Percentiles rank a stretch among this genome's conserved stretches.
phyloP scores from a whole-genome alignment of 441 rosid genomes.

The Omphalea diandra region DNA sequence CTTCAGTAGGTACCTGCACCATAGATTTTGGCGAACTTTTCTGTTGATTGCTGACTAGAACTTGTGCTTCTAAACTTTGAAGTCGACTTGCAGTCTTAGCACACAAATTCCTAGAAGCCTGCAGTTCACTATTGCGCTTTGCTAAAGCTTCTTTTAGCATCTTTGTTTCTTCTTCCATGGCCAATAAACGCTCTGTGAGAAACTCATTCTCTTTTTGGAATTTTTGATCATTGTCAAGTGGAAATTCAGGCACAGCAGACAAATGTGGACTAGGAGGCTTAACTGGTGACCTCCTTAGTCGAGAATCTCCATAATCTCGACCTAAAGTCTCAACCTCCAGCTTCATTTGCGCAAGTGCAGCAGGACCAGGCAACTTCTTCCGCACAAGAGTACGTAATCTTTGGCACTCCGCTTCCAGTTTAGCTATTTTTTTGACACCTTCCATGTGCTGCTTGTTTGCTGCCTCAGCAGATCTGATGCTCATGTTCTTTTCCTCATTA shows the following conservation, averaged over 20 bases:
- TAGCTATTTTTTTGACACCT: constrained; percentile 82
- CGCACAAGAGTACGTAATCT: constrained; percentile 85
- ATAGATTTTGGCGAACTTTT: constrained; percentile 50
- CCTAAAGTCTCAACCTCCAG: constrained; percentile 90
- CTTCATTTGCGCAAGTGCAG: constrained; percentile 98
- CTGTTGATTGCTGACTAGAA: constrained; percentile 40
- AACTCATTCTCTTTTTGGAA: constrained; percentile 75
- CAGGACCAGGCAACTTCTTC: constrained; percentile 98
- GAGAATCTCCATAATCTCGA: constrained; percentile 70
- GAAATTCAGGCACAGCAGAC: constrained; percentile 58
- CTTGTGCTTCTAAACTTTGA: constrained; percentile 69
- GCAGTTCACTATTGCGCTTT: constrained; percentile 84
- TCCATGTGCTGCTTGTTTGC: constrained; percentile 89
- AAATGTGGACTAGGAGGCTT: constrained; percentile 67
- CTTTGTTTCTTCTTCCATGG: constrained; percentile 98
- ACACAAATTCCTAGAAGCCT: constrained; percentile 83
- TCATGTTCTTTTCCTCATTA: constrained; percentile 96
- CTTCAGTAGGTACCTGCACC: constrained; percentile 52
- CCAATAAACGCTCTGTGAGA: constrained; percentile 67
- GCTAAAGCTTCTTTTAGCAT: constrained; percentile 97
- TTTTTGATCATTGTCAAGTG: constrained; percentile 65
- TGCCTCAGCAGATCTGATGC: constrained; percentile 82
- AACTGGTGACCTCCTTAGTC: constrained; percentile 70
- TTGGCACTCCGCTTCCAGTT: constrained; percentile 95
- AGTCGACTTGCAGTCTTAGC: constrained; percentile 78